Base-by-base conservation (phyloP, 768 basidiomycete genomes). In the Cystobasidium tubakii region DNA sequence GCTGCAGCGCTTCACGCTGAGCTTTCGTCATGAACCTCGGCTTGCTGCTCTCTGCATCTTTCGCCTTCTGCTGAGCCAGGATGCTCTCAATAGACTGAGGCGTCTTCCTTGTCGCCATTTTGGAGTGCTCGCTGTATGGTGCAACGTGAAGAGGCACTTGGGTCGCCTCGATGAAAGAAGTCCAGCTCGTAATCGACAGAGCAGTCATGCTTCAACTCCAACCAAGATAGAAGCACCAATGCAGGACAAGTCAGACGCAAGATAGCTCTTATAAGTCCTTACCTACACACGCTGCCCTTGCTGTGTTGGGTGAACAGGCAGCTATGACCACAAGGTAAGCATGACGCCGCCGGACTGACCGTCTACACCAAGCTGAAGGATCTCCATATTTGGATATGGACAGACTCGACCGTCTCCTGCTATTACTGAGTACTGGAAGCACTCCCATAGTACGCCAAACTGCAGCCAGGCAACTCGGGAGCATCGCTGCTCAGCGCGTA, bases 391-490 rank as follows among this genome's bases (percentile, higher is more conserved):
- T 21, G n/a, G 46, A 6, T n/a, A 50, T 50, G 10, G 23, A 60
- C 66, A 79, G 79, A 46, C 88, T 97, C 84, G 96, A 98, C 86
- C 89, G 96, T 82, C 89, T 99, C 84, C 88, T 99, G 81, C 86
- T 91, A 79, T 86, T 99, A 55, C 87, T 99, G 75, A 94, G 97
- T 81, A 93, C 92, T 43, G 96, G 96, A 55, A 94, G 95, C 15
- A 92, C 92, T 1, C 82, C 86, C 50, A 89, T 90, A 63, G 89
- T 99, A 77, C 87, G 94, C 80, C 88, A 88, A 75, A 96, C 96
- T n/a, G 95, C 96, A 0, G 94, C 94, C 3, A 93, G 92, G 79
- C 96, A 99, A 81, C 85, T 99, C 55, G 93, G 93, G 0, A 91
- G 94, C 76, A 84, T 99, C 66, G 92, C 92, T 0, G 88, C 87